Percentiles rank a stretch among this genome's conserved stretches.
These are phyloP conservation scores for Phlyctochytrium bullatum DNA, from an alignment of 192 early-diverging fungal genomes.

Conservation along the genomic window DNA sequence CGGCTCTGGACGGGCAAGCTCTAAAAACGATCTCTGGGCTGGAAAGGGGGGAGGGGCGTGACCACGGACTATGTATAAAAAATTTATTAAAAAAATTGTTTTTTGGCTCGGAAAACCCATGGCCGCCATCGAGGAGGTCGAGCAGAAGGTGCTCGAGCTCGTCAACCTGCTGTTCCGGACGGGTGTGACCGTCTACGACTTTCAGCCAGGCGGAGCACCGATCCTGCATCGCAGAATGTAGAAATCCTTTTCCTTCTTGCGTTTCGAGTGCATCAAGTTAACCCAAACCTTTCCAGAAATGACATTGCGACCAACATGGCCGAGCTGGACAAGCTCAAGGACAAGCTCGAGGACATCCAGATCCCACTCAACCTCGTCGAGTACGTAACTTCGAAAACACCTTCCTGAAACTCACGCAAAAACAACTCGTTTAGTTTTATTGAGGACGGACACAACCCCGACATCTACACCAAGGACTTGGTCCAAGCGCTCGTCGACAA, in stretches of 20 bases:
- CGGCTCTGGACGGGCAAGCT: constrained; percentile 81
- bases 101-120: not conserved
- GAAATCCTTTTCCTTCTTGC: not conserved
- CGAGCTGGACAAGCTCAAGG: not conserved
- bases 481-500: constrained; percentile 43
- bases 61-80: no score
- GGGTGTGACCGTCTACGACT: constrained; percentile 18
- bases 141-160: constrained; percentile 3
- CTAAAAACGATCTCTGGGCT: constrained; percentile 6
- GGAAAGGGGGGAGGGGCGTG: no score
- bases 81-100: no score
- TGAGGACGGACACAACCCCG: constrained; percentile 40
- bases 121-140: constrained; percentile 9
- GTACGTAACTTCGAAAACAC: no score
- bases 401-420: not conserved
- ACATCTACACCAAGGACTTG: constrained; percentile 22
- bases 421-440: constrained; percentile 25
- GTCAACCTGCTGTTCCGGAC: constrained; percentile 15
- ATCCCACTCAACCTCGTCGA: not conserved
- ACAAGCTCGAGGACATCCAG: not conserved
- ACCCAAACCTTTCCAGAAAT: constrained; percentile 1
- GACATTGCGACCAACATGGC: not conserved
- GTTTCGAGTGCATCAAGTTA: not conserved
- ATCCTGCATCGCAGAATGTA: constrained; percentile 21
- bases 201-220: constrained; percentile 13